A percentile compares a stretch with the other conserved stretches of the same genome.
These are phyloP conservation scores for Cenchrus americanus DNA, from an alignment of 176 grass and related monocot genomes.

Conservation along the genomic window DNA sequence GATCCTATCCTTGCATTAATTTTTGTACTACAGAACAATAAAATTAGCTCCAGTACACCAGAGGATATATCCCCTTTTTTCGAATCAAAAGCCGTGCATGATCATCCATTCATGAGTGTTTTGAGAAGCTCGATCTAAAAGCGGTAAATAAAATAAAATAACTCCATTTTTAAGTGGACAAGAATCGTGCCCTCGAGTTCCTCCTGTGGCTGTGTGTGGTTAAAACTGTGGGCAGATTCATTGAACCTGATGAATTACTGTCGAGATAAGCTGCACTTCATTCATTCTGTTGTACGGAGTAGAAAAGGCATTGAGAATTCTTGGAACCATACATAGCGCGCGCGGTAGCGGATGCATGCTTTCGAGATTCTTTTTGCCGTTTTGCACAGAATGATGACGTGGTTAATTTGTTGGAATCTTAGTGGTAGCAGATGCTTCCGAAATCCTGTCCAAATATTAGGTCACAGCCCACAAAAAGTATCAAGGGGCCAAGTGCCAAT, in stretches of 20 bases:
- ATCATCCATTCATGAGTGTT: neutral
- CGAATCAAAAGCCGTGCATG: neutral
- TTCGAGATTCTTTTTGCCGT: neutral
- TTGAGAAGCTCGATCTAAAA: constrained; percentile 20
- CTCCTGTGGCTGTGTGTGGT: neutral
- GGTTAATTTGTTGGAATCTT: neutral
- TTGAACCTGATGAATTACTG: constrained; percentile 32
- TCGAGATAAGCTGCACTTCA: neutral
- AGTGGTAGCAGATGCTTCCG: neutral
- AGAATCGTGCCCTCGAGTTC: neutral
- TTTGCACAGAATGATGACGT: too few relatives aligned
- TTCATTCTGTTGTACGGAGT: too few relatives aligned
- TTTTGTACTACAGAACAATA: neutral
- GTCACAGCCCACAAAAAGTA: too few relatives aligned
- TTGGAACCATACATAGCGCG: neutral
- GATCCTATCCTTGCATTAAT: neutral
- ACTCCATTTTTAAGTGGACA: neutral
- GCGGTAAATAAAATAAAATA: neutral
- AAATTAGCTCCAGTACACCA: neutral
- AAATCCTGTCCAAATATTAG: neutral
- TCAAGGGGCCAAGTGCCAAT: too few relatives aligned
- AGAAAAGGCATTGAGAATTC: neutral
- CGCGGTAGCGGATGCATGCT: neutral
- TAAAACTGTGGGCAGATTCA: constrained; percentile 40
- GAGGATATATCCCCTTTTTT: neutral